A percentile compares a stretch with the other conserved stretches of the same genome.
Evolutionary conservation across 2,329 filamentous ascomycete genomes (phyloP).

Genomic region (Eutypa lata): DNA sequence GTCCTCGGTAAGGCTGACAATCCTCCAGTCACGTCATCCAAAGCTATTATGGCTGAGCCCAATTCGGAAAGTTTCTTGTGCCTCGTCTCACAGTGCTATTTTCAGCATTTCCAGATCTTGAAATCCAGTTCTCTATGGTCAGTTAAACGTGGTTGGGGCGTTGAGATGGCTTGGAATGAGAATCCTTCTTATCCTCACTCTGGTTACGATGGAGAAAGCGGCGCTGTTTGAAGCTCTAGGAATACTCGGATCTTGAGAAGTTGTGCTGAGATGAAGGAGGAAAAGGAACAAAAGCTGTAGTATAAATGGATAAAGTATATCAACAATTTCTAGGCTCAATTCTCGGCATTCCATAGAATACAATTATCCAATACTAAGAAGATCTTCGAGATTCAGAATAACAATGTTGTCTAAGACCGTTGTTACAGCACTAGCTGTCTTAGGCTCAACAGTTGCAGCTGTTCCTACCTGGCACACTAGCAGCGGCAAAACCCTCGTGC

Average conservation of each 20-base stretch:
- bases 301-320: background rate
- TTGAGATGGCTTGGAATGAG: background rate
- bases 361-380: background rate
- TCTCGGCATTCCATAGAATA: background rate
- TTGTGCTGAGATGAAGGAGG: background rate
- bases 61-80: background rate
- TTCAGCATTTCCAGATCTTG: background rate
- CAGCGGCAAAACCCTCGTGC: constrained; percentile 10
- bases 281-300: background rate
- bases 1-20: background rate
- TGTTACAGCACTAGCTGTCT: constrained; percentile 1
- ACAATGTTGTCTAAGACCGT: constrained; percentile 6
- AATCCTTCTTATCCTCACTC: background rate
- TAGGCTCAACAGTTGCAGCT: constrained; percentile 6
- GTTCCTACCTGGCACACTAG: constrained; percentile 5
- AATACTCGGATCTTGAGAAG: background rate
- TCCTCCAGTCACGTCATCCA: background rate
- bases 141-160: background rate
- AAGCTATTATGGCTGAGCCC: background rate
- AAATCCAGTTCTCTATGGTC: background rate
- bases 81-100: background rate
- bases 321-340: background rate
- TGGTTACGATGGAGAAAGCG: background rate
- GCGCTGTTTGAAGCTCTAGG: background rate
- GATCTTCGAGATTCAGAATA: background rate